Base-by-base conservation (phyloP, 2,329 filamentous ascomycete genomes). In the Aspergillus latus region DNA sequence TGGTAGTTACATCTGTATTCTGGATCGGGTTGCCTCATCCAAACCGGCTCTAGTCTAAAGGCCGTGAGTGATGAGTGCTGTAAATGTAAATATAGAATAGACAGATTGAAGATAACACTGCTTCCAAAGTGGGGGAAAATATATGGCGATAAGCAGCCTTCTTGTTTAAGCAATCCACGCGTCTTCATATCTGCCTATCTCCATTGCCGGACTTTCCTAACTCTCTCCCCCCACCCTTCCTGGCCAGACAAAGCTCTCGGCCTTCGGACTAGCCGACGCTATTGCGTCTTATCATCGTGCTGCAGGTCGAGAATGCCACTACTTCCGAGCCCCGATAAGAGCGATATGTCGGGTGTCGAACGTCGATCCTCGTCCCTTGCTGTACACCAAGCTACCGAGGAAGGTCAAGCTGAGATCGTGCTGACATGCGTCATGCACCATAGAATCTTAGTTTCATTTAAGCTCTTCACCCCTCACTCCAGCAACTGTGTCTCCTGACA, bases 281-380 rank as follows among this genome's bases (percentile, higher is more conserved):
- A 50, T 40, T 21, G 53, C 40, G 28, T 50, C 56, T 54, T 58
- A 58, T 54, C 56, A 36, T 52, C 16, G 21, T 15, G 15, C 39
- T 36, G 30, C 34, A 43, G 16, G 16, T 26, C 48, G 15, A 34
- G 32, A 58, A 54, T 52, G 51, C 13, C 46, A 8, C 32, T 16
- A 21, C 2, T 26, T 39, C 32, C 32, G 13, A 32, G 56, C 37
- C 44, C 58, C 16, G 54, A 56, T 51, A 52, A 50, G 26, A 26
- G 43, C 37, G 16, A 50, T 34, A 32, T 3, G 15, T 47, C 44
- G 34, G 46, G 43, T 50, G 9, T 34, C 26, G 48, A 30, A 44
- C 10, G 21, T 29, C 16, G n/a, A 28, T 44, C 42, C 44, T 11
- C 2, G 28, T 34, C 44, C 44, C 29, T 47, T 47, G 30, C 44